Evolutionary conservation across 2,329 filamentous ascomycete species (phyloP), one percentile per base, ranked within the genome.

Genomic region (Ustilaginoidea virens): DNA sequence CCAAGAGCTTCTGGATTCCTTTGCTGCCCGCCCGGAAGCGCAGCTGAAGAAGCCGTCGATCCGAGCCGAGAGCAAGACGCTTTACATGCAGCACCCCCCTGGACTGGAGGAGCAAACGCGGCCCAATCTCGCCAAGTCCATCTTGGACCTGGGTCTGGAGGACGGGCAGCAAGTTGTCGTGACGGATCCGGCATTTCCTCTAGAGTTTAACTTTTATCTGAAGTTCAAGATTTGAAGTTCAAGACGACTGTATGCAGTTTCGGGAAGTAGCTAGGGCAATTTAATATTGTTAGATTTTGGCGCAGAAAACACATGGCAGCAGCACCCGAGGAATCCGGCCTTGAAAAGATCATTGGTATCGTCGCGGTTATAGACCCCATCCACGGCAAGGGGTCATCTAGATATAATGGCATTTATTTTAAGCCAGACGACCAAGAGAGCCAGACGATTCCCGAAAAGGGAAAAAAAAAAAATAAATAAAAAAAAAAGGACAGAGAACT

Each of bases 11-110:
- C 69, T 96, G 16, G 85, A 92, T 27, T 79, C 75, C 20, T 63
- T 98, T 24, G 80, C 81, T 2, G 71, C 80, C 43, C 70, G 80
- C 39, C 81, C 90, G 3, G 87, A 93, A 51, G 75, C 85, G 33
- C 90, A 96, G 55, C 65, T 98, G 31, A 96, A 94, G 66, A 86
- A 85, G 49, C 87, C 90, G 1, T 92, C 82, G 5, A 69, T 98
- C 41, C 69, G 85, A 27, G 63, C 61, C 1, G 76, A 87, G 41
- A 70, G 71, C 30, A 90, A 80, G 60, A 90, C 82, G 4, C 63
- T 98, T 24, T 98, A 94, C 52, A 90, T 92, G 65, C 83, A 85
- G 40, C 74, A 69, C 17, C 85, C 90, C 1, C 73, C 76, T 5
- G 72, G 80, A 37, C 58, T 98, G 31, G 82, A 93, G 48, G 73